Evolutionary conservation across 2,329 filamentous ascomycete genomes (phyloP).

Genomic region (Chaetomiaceae sp.): DNA sequence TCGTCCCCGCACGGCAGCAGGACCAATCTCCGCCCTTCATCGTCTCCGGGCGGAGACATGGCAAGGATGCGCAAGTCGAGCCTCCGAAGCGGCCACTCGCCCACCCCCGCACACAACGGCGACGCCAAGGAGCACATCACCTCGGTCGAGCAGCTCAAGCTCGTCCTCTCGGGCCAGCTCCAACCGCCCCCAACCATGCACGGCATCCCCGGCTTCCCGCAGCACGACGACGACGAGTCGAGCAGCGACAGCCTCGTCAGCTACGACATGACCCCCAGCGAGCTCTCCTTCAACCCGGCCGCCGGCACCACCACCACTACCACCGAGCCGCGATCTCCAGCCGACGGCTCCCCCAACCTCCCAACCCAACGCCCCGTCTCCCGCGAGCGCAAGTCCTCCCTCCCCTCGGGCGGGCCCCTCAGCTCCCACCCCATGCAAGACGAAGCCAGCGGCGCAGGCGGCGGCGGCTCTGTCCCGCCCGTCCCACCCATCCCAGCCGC

Average conservation of each 20-base stretch:
- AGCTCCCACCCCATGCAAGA: constrained; percentile 40
- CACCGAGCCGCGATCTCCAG: not conserved
- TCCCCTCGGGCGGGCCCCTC: constrained; percentile 36
- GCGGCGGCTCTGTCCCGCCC: constrained; percentile 43
- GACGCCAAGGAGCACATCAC: constrained; percentile 41
- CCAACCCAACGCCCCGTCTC: constrained; percentile 29
- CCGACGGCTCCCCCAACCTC: not conserved
- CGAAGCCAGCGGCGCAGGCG: constrained; percentile 31
- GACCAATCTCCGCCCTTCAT: constrained; percentile 46
- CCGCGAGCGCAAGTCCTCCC: constrained; percentile 28
- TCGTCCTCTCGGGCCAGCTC: constrained; percentile 51
- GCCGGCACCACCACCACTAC: not conserved
- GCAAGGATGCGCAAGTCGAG: constrained; percentile 50
- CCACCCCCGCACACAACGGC: constrained; percentile 30
- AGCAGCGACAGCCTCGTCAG: constrained; percentile 66
- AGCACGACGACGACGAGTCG: constrained; percentile 49
- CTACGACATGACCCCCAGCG: constrained; percentile 63
- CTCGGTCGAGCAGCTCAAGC: constrained; percentile 60
- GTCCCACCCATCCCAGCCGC: constrained; percentile 48
- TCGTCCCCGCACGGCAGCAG: constrained; percentile 44
- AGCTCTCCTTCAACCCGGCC: constrained; percentile 55
- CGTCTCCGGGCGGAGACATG: constrained; percentile 33
- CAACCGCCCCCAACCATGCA: constrained; percentile 36
- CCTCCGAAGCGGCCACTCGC: constrained; percentile 47
- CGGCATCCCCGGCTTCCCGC: constrained; percentile 32